Percentiles rank a stretch among this genome's conserved stretches.
Conservation (phyloP, 2,329 filamentous ascomycete genomes). For the Aspergillus vadensis region DNA sequence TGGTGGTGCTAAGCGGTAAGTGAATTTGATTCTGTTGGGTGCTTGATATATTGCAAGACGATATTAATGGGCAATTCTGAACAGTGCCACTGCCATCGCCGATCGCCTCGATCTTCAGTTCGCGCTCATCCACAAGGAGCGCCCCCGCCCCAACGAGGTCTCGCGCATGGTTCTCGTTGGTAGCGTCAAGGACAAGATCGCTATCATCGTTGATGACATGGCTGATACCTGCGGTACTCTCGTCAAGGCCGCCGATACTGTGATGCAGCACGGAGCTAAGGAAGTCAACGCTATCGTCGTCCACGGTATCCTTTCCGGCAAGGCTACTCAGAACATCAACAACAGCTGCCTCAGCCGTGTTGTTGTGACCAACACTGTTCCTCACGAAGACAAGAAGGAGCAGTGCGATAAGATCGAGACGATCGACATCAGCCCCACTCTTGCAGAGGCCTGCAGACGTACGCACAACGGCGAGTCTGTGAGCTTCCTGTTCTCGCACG, state of each 20-base stretch:
- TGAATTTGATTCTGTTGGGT: slow-evolving; percentile 1
- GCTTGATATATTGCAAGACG: neutral
- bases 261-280: slow-evolving; percentile 82
- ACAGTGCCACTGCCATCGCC: slow-evolving; percentile 82
- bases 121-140: slow-evolving; percentile 95
- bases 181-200: slow-evolving; percentile 85
- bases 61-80: slow-evolving; percentile 1
- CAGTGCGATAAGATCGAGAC: slow-evolving; percentile 79
- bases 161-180: slow-evolving; percentile 95
- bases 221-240: slow-evolving; percentile 91
- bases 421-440: slow-evolving; percentile 85
- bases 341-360: slow-evolving; percentile 73
- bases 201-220: slow-evolving; percentile 98
- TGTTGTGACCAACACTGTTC: slow-evolving; percentile 89
- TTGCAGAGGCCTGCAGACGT: slow-evolving; percentile 52
- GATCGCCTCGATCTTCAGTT: slow-evolving; percentile 89
- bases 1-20: slow-evolving; percentile 83
- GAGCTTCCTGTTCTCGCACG: slow-evolving; percentile 54
- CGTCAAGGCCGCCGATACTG: slow-evolving; percentile 83
- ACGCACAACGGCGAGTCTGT: slow-evolving; percentile 56
- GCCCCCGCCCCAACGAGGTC: slow-evolving; percentile 85
- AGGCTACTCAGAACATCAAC: slow-evolving; percentile 84
- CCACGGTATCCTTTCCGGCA: slow-evolving; percentile 86
- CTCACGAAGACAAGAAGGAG: slow-evolving; percentile 76
- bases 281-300: slow-evolving; percentile 95